phyloP scores from a whole-genome alignment of 192 early-diverging fungal genomes.

The Mortierella hygrophila region DNA sequence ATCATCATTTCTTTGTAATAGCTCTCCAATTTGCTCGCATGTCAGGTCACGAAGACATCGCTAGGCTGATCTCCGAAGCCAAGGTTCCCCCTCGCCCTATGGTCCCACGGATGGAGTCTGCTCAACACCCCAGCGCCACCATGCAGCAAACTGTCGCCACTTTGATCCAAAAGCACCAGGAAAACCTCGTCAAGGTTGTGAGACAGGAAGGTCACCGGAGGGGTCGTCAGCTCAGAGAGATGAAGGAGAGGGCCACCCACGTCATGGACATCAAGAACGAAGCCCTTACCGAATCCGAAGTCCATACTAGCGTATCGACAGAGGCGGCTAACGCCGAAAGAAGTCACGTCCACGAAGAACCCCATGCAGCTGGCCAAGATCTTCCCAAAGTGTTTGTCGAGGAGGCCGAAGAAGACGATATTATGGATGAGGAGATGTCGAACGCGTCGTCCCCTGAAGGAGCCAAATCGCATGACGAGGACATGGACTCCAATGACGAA shows the following conservation, averaged over 20 bases:
- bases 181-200: conserved; percentile 27
- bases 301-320: background rate
- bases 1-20: background rate
- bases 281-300: background rate
- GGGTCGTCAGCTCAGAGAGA: conserved; percentile 11
- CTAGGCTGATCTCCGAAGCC: conserved; percentile 22
- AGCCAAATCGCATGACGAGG: conserved; percentile 21
- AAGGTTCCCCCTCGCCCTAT: conserved; percentile 49
- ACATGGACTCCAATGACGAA: conserved; percentile 30
- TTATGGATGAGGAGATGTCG: conserved; percentile 52
- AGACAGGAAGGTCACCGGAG: conserved; percentile 24
- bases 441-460: conserved; percentile 48
- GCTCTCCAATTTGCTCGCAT: conserved; percentile 49
- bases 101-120: conserved; percentile 28
- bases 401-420: conserved; percentile 50
- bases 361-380: background rate
- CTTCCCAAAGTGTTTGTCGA: conserved; percentile 12
- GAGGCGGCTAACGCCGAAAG: background rate
- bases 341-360: background rate
- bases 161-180: conserved; percentile 32
- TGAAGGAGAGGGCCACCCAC: conserved; percentile 16
- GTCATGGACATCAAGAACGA: conserved; percentile 32
- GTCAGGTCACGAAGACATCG: conserved; percentile 23
- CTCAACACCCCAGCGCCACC: background rate
- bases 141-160: conserved; percentile 13